Evolutionary conservation across 2,329 filamentous ascomycete genomes (phyloP).

Genomic region (Didymella lethalis): DNA sequence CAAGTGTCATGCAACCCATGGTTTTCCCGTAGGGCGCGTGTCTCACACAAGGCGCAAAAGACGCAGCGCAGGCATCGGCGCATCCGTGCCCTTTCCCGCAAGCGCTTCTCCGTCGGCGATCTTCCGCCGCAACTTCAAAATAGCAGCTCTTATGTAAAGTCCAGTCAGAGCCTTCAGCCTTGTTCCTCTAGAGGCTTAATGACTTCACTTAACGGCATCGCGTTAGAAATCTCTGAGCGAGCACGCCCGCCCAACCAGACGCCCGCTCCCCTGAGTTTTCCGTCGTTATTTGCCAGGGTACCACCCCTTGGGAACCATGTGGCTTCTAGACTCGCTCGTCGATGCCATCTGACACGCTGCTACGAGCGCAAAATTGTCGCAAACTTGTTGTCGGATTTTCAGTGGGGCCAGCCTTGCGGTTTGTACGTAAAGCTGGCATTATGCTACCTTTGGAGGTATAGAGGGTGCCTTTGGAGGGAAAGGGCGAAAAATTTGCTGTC

Average conservation of each 20-base stretch:
- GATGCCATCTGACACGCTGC: constrained; percentile 4
- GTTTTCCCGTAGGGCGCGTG: constrained; percentile 8
- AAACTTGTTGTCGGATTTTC: constrained; percentile 18
- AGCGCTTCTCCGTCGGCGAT: constrained; percentile 24
- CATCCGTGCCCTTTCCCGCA: constrained; percentile 22
- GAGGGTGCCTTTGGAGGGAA: constrained; percentile 21
- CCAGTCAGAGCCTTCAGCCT: constrained; percentile 15
- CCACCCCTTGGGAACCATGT: background rate
- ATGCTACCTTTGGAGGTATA: constrained; percentile 23
- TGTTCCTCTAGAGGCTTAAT: constrained; percentile 21
- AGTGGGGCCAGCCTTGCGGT: constrained; percentile 6
- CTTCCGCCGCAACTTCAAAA: constrained; percentile 11
- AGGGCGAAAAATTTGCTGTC: constrained; percentile 22
- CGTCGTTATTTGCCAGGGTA: constrained; percentile 15
- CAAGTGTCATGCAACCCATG: constrained; percentile 16
- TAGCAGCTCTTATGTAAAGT: constrained; percentile 20
- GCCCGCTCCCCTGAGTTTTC: constrained; percentile 13
- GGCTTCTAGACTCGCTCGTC: constrained; percentile 14
- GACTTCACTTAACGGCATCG: constrained; percentile 26
- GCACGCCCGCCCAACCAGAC: constrained; percentile 11
- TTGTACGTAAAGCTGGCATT: constrained; percentile 20
- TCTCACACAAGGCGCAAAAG: constrained; percentile 5
- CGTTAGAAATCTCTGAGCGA: constrained; percentile 20
- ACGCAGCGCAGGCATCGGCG: constrained; percentile 1
- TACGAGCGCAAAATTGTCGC: constrained; percentile 7